phyloP scores from a whole-genome alignment of 2,329 filamentous ascomycete genomes.

The Dryadomyces quercivorus region DNA sequence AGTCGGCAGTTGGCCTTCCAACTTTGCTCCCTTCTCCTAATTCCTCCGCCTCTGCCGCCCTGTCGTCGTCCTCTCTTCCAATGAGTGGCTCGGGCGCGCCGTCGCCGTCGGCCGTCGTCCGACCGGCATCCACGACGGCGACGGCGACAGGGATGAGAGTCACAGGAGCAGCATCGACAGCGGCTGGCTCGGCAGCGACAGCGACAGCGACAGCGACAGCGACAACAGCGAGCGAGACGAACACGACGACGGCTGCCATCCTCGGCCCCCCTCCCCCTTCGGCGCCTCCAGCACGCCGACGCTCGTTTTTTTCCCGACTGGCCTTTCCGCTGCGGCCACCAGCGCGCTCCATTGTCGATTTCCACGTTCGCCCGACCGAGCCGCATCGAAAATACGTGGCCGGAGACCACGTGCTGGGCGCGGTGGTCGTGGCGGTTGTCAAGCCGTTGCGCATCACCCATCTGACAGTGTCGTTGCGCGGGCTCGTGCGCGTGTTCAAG shows the following conservation, averaged over 20 bases:
- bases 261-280: background rate
- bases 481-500: slow-evolving; percentile 69
- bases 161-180: background rate
- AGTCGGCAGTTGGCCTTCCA: no score
- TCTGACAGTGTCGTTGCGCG: slow-evolving; percentile 64
- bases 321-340: slow-evolving; percentile 37
- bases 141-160: background rate
- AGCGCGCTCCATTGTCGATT: slow-evolving; percentile 59
- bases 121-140: background rate
- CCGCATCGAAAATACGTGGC: slow-evolving; percentile 66
- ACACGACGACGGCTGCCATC: background rate
- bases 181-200: background rate
- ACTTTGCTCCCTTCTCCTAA: no score
- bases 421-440: slow-evolving; percentile 58
- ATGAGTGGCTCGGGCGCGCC: slow-evolving; percentile 9
- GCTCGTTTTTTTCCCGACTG: slow-evolving; percentile 40
- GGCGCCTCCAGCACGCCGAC: slow-evolving; percentile 15
- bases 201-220: background rate
- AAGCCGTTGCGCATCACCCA: slow-evolving; percentile 71
- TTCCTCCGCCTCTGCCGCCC: no score
- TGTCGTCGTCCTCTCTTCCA: background rate
- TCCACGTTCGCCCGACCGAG: slow-evolving; percentile 65
- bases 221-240: background rate
- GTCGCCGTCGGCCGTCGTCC: slow-evolving; percentile 4
- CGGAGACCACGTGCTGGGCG: slow-evolving; percentile 62